Conservation (phyloP, 352 stramenopile species). For the Aphanomyces astaci region DNA sequence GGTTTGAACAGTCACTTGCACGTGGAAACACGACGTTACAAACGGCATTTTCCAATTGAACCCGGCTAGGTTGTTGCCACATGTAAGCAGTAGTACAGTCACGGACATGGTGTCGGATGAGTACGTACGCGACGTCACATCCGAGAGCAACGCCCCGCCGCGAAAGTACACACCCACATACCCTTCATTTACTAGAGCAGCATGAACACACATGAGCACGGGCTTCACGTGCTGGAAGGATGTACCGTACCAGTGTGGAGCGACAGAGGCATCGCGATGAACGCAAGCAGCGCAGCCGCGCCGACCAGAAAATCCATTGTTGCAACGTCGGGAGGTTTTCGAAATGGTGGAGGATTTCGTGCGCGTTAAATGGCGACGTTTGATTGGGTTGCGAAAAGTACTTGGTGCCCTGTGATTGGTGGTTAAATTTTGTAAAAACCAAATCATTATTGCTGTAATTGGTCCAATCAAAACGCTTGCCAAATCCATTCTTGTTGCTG, state of each 20-base stretch:
- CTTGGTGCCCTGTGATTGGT: too few species aligned
- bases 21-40: background rate
- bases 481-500: too few species aligned
- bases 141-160: background rate
- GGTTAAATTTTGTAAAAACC: too few species aligned
- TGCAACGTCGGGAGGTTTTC: background rate
- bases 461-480: too few species aligned
- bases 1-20: constrained; percentile 17
- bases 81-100: too few species aligned
- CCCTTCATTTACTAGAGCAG: background rate
- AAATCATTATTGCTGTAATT: too few species aligned
- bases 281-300: background rate
- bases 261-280: background rate
- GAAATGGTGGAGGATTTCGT: background rate
- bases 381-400: too few species aligned
- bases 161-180: background rate
- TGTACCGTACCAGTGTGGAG: background rate
- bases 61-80: background rate
- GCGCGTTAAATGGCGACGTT: background rate
- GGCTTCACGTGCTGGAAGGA: background rate
- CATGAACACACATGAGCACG: background rate
- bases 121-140: background rate
- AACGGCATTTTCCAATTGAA: background rate
- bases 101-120: background rate
- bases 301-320: background rate